Evolutionary conservation across 805 yeast genomes (phyloP).

Genomic region (Priceomyces melissophilus): DNA sequence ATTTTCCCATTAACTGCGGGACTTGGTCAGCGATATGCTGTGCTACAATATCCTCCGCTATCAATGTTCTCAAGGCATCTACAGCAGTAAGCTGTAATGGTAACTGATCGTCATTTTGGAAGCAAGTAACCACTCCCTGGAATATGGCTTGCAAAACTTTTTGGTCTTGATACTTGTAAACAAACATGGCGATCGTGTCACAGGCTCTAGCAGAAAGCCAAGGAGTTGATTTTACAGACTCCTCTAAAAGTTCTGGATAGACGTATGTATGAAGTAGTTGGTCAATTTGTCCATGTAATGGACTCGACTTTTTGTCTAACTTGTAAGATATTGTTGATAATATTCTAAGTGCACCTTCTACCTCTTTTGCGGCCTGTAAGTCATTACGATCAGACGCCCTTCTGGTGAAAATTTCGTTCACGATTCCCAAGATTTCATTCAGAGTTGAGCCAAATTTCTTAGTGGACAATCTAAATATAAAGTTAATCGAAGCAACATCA

Average conservation of each 20-base stretch:
- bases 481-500: constrained; percentile 49
- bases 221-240: constrained; percentile 28
- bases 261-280: constrained; percentile 35
- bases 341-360: constrained; percentile 42
- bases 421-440: constrained; percentile 24
- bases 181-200: constrained; percentile 42
- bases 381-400: constrained; percentile 28
- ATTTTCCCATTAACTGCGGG: constrained; percentile 42
- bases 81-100: constrained; percentile 51
- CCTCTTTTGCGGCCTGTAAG: constrained; percentile 28
- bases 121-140: constrained; percentile 38
- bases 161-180: constrained; percentile 31
- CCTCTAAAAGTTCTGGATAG: constrained; percentile 36
- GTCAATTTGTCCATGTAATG: constrained; percentile 39
- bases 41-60: constrained; percentile 44
- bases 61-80: constrained; percentile 48
- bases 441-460: constrained; percentile 39
- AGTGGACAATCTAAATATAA: constrained; percentile 36
- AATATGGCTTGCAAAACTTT: constrained; percentile 37
- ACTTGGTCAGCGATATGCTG: constrained; percentile 40
- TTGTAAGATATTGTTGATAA: constrained; percentile 39
- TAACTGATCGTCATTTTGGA: constrained; percentile 40
- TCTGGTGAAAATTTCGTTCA: constrained; percentile 33
- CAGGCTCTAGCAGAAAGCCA: constrained; percentile 46
- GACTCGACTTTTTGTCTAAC: constrained; percentile 32